A percentile compares a stretch with the other conserved stretches of the same genome.
phyloP scores from a whole-genome alignment of 1,284 basidiomycete genomes.

The Fomitopsis betulina region DNA sequence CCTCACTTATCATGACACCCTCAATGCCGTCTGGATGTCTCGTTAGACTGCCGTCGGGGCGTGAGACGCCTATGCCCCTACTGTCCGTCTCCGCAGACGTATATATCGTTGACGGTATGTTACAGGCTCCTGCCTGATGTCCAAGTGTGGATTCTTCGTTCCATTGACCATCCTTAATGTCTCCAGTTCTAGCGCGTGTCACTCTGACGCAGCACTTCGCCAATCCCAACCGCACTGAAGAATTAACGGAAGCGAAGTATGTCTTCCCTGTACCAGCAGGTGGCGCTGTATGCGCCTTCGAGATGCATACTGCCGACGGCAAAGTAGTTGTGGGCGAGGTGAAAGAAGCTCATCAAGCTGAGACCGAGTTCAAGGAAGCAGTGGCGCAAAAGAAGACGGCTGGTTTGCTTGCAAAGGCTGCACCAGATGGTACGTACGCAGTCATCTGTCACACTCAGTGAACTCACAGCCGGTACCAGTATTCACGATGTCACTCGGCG shows the following conservation, averaged over 20 bases:
- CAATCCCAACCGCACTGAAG: neutral
- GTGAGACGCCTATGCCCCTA: no score
- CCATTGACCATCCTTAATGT: no score
- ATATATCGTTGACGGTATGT: no score
- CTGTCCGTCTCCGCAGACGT: no score
- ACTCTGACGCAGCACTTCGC: neutral
- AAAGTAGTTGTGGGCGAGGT: slow-evolving; percentile 42
- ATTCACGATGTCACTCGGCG: slow-evolving; percentile 54
- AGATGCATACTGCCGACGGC: slow-evolving; percentile 37
- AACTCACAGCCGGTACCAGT: slow-evolving; percentile 29
- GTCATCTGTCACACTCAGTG: neutral
- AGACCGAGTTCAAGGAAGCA: neutral
- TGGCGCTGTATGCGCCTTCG: slow-evolving; percentile 46
- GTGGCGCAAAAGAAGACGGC: neutral
- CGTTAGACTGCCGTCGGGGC: no score
- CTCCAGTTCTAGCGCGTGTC: neutral
- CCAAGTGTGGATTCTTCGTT: no score
- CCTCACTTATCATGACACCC: no score
- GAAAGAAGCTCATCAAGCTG: slow-evolving; percentile 31
- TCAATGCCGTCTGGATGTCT: no score
- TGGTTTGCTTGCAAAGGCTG: neutral
- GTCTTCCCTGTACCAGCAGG: slow-evolving; percentile 55
- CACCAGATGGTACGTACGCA: neutral
- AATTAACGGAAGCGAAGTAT: slow-evolving; percentile 42
- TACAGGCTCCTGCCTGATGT: no score